Evolutionary conservation across 78 protist genomes (phyloP).

Genomic region (Emiliania huxleyi): DNA sequence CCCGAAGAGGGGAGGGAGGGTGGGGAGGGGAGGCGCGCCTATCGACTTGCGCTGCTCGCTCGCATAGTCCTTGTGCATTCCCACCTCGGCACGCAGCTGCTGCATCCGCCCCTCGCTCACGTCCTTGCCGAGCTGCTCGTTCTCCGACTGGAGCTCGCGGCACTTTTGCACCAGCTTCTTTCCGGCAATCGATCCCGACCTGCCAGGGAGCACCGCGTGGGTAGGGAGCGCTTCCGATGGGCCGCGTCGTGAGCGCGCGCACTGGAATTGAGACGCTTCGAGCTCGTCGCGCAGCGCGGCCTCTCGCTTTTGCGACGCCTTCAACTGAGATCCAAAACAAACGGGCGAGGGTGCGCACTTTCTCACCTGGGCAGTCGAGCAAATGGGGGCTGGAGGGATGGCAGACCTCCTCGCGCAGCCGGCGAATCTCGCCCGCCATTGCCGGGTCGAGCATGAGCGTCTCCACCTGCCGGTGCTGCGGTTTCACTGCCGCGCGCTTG

Average conservation of each 20-base stretch:
- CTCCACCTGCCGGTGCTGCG: neutral
- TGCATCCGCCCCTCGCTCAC: neutral
- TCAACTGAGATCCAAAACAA: neutral
- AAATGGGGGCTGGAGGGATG: too few relatives aligned
- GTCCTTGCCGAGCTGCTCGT: neutral
- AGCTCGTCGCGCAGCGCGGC: neutral
- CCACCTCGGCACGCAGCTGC: neutral
- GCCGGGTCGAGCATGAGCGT: constrained; percentile 1
- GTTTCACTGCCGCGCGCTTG: neutral
- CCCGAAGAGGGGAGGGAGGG: too few relatives aligned
- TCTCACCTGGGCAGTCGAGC: too few relatives aligned
- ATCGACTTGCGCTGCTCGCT: neutral
- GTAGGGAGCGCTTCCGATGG: neutral
- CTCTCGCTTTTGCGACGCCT: neutral
- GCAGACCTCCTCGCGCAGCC: neutral
- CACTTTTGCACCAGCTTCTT: neutral
- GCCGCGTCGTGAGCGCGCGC: neutral
- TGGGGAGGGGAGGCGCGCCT: too few relatives aligned
- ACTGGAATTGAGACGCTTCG: neutral
- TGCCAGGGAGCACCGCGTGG: neutral
- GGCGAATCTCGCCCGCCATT: neutral
- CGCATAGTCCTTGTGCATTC: neutral
- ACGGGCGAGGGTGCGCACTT: too few relatives aligned
- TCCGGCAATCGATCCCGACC: neutral
- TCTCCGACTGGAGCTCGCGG: neutral